These are phyloP conservation scores for Selenicereus undatus DNA, from an alignment of 148 eudicot genomes.

Conservation along the genomic window DNA sequence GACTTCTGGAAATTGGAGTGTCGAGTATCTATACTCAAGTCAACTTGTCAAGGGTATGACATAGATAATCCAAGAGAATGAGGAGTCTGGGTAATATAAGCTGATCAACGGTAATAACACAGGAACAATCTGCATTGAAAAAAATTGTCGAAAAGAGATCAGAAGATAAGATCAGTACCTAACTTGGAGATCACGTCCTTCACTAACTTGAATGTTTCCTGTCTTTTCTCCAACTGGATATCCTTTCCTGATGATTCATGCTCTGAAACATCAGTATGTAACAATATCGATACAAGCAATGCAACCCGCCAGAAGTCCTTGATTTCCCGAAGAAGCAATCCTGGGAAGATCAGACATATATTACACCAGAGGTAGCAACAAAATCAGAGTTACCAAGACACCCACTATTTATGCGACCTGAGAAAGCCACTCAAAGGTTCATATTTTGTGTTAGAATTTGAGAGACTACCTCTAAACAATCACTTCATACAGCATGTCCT, in stretches of 20 bases:
- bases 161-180: conserved; percentile 35
- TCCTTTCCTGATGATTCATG: conserved; percentile 31
- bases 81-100: background rate
- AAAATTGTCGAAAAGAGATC: background rate
- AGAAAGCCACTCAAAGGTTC: background rate
- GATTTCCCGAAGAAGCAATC: conserved; percentile 78
- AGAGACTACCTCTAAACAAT: background rate
- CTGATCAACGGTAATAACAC: background rate
- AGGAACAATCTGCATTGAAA: background rate
- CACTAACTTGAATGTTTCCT: conserved; percentile 40
- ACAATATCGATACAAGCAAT: conserved; percentile 53
- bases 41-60: background rate
- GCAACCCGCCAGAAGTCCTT: conserved; percentile 86
- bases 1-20: background rate
- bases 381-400: background rate
- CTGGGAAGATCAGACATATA: conserved; percentile 29
- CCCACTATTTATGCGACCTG: background rate
- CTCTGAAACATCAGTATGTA: conserved; percentile 36
- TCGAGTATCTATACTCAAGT: background rate
- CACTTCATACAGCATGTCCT: background rate
- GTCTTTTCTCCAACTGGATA: conserved; percentile 42
- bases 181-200: conserved; percentile 46
- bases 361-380: background rate
- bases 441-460: background rate
- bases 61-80: background rate